These are phyloP conservation scores for Tylopilus balloui DNA, from an alignment of 768 basidiomycete genomes.

Conservation along the genomic window DNA sequence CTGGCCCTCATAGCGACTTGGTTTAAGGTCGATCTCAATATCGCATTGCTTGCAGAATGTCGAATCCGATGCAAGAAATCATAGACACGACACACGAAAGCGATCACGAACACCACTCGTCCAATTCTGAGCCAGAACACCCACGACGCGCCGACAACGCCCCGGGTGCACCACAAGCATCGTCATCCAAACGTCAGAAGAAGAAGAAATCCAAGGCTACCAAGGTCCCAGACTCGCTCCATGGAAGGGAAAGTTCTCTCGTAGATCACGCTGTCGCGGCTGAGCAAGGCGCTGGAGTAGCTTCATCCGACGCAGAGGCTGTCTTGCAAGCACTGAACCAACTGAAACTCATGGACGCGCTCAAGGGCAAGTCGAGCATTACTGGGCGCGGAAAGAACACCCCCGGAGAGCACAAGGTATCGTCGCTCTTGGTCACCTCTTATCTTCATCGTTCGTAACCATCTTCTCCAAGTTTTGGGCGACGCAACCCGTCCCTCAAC, in stretches of 20 bases:
- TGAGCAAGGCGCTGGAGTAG: constrained; percentile 42
- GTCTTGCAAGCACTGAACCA: constrained; percentile 69
- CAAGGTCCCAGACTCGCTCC: constrained; percentile 47
- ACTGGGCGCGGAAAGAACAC: constrained; percentile 76
- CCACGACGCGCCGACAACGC: constrained; percentile 9
- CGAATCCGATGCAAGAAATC: constrained; percentile 39
- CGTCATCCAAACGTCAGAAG: constrained; percentile 65
- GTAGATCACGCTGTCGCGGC: constrained; percentile 64
- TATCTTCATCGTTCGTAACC: constrained; percentile 8
- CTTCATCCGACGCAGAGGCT: constrained; percentile 56
- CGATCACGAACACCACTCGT: constrained; percentile 33
- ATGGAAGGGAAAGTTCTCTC: constrained; percentile 49
- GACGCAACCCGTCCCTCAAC: constrained; percentile 95
- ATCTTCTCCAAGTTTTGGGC: constrained; percentile 77
- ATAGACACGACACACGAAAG: constrained; percentile 35
- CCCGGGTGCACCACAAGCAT: constrained; percentile 25
- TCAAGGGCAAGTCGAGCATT: constrained; percentile 75
- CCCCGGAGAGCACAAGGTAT: constrained; percentile 84
- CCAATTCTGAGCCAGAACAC: constrained; percentile 31
- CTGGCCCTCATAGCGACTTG: too few species aligned
- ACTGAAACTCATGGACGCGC: constrained; percentile 78
- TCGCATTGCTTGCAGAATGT: constrained; percentile 13
- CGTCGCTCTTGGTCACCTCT: constrained; percentile 14
- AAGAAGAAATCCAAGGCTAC: constrained; percentile 81
- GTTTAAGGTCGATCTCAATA: too few species aligned